phyloP scores from a whole-genome alignment of 1,284 basidiomycete species.

The Austroboletus novae-zelandiae region DNA sequence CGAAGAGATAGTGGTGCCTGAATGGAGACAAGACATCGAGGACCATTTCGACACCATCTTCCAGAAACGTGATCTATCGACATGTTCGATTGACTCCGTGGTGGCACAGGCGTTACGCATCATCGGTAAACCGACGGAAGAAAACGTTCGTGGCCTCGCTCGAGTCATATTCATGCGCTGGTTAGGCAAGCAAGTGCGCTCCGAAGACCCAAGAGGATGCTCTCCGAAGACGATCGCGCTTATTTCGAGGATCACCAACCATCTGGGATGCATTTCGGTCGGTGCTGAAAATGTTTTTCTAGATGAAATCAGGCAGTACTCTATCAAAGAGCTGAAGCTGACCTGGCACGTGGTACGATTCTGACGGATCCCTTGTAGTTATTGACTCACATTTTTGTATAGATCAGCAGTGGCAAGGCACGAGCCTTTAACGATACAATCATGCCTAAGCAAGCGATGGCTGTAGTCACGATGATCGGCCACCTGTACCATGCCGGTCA shows the following conservation, averaged over 20 bases:
- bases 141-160: constrained; percentile 12
- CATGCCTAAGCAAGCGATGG: constrained; percentile 15
- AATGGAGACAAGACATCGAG: constrained; percentile 16
- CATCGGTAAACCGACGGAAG: constrained; percentile 9
- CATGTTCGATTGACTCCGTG: constrained; percentile 7
- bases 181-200: constrained; percentile 11
- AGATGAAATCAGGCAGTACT: constrained; percentile 10
- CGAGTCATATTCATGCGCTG: constrained; percentile 11
- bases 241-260: constrained; percentile 4
- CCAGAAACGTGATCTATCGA: constrained; percentile 4
- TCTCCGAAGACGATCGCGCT: constrained; percentile 8
- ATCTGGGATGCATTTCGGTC: constrained; percentile 7
- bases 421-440: constrained; percentile 3
- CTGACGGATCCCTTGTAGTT: background rate
- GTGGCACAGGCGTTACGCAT: constrained; percentile 9
- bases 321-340: constrained; percentile 15
- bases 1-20: background rate
- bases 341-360: constrained; percentile 17
- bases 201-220: constrained; percentile 5
- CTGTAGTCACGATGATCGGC: constrained; percentile 13
- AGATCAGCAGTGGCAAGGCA: constrained; percentile 8
- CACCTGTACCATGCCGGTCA: constrained; percentile 14
- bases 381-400: constrained; percentile 5
- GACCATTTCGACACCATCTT: constrained; percentile 13
- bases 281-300: constrained; percentile 8